Conservation (phyloP, 2,329 filamentous ascomycete genomes). For the Xylaria sp. region DNA sequence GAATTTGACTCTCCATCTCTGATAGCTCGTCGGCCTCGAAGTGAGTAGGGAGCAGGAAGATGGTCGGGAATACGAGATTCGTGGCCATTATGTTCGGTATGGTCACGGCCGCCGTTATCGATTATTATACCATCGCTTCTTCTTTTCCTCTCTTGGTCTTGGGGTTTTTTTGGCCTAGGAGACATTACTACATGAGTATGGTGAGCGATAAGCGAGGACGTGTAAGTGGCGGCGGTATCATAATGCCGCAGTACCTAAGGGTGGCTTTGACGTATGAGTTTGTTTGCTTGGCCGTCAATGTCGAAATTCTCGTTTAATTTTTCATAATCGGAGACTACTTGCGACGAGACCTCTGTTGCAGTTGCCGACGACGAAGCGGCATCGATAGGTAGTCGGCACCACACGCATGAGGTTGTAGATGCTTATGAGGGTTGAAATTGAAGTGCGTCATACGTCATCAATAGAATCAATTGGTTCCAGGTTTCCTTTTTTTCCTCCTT, state of each 20-base stretch:
- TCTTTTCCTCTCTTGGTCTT: neutral
- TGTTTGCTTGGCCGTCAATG: neutral
- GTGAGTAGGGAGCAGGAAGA: constrained; percentile 80
- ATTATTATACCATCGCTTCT: neutral
- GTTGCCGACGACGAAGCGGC: neutral
- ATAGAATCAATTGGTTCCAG: neutral
- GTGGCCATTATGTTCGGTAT: constrained; percentile 39
- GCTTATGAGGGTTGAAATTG: neutral
- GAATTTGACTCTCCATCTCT: constrained; percentile 71
- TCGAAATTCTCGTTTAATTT: neutral
- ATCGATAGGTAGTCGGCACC: neutral
- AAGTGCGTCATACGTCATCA: neutral
- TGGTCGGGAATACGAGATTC: constrained; percentile 64
- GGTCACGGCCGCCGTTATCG: neutral
- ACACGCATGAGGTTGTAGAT: neutral
- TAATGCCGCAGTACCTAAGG: neutral
- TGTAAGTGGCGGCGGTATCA: neutral
- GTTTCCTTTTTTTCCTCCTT: neutral
- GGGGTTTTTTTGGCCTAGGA: neutral
- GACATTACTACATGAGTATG: constrained; percentile 3
- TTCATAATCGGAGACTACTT: neutral
- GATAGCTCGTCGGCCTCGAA: constrained; percentile 72
- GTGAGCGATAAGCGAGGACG: neutral
- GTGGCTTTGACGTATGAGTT: neutral
- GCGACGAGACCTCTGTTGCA: neutral